These are phyloP conservation scores for Basipetospora chlamydospora DNA, from an alignment of 2,329 filamentous ascomycete species.

Conservation along the genomic window DNA sequence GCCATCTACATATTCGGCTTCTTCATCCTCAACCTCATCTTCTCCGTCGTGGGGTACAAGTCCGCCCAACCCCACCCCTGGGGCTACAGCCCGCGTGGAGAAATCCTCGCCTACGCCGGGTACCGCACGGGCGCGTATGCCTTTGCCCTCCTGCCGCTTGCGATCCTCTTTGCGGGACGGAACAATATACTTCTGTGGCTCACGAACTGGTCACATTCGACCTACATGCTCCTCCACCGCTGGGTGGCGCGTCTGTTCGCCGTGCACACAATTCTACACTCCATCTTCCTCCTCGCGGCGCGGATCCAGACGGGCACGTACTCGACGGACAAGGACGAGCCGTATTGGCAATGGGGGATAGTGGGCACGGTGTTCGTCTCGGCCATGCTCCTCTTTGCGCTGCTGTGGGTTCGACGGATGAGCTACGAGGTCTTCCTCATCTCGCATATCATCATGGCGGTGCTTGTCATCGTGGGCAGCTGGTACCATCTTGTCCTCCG, in stretches of 20 bases:
- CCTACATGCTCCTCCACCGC: conserved; percentile 32
- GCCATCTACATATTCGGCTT: conserved; percentile 26
- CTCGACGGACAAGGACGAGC: conserved; percentile 10
- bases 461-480: conserved; percentile 24
- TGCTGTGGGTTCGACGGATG: conserved; percentile 20
- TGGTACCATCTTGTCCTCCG: conserved; percentile 25
- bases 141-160: conserved; percentile 24
- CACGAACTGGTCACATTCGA: conserved; percentile 33
- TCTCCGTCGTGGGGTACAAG: conserved; percentile 16
- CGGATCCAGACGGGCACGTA: conserved; percentile 17
- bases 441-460: conserved; percentile 24
- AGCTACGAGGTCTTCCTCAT: conserved; percentile 30
- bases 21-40: conserved; percentile 21
- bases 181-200: conserved; percentile 33
- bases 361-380: conserved; percentile 21
- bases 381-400: conserved; percentile 17
- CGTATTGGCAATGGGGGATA: conserved; percentile 30
- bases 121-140: conserved; percentile 25
- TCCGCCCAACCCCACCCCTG: conserved; percentile 15
- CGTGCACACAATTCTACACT: conserved; percentile 31
- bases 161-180: conserved; percentile 28
- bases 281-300: conserved; percentile 22
- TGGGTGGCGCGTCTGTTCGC: conserved; percentile 31
- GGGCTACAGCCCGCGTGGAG: conserved; percentile 10
- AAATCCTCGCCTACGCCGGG: conserved; percentile 20